These are phyloP conservation scores for Fistulifera pelliculosa DNA, from an alignment of 108 stramenopile species.

Conservation along the genomic window DNA sequence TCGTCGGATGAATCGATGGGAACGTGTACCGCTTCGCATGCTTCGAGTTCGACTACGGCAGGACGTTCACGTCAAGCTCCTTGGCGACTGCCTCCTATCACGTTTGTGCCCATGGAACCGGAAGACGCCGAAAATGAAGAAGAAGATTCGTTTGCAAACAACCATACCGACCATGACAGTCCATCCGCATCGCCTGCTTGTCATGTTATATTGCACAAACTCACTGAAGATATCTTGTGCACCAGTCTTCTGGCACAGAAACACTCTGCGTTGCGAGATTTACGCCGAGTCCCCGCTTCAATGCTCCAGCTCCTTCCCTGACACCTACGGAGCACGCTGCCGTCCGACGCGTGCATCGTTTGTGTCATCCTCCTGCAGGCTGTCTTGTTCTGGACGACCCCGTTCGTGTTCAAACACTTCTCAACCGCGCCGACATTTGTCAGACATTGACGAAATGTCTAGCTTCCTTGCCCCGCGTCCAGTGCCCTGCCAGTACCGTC, in stretches of 20 bases:
- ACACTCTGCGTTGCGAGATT: too few species aligned
- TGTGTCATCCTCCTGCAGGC: constrained; percentile 44
- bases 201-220: constrained; percentile 78
- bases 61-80: too few species aligned
- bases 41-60: too few species aligned
- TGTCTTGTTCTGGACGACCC: constrained; percentile 78
- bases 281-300: too few species aligned
- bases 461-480: background rate
- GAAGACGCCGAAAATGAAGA: too few species aligned
- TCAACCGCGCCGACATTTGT: constrained; percentile 64
- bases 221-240: constrained; percentile 80
- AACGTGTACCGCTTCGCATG: constrained; percentile 6
- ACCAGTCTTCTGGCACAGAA: background rate
- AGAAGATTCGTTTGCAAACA: too few species aligned
- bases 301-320: background rate
- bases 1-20: constrained; percentile 2
- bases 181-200: constrained; percentile 12
- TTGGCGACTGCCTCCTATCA: too few species aligned
- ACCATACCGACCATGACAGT: background rate
- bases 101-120: too few species aligned
- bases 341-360: constrained; percentile 45
- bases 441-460: background rate
- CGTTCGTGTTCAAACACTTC: constrained; percentile 50
- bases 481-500: background rate
- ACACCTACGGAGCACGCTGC: constrained; percentile 26